Conservation (phyloP, 1,284 basidiomycete genomes). For the Pascua guehoae region DNA sequence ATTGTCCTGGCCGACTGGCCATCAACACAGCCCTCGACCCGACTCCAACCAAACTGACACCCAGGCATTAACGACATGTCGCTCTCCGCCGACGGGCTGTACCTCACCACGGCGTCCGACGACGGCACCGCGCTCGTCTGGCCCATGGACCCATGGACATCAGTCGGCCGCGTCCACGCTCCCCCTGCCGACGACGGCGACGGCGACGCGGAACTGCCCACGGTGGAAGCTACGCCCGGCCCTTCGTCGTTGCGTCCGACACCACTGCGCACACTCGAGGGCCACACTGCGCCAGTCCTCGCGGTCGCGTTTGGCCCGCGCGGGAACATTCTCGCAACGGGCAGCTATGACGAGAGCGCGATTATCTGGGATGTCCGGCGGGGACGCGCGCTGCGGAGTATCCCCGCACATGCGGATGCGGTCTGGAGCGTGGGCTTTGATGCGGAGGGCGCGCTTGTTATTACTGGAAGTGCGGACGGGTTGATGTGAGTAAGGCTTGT, state of each 20-base stretch:
- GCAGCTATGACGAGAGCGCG: conserved; percentile 91
- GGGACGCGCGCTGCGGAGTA: conserved; percentile 72
- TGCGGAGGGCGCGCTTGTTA: conserved; percentile 87
- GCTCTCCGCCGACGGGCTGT: conserved; percentile 75
- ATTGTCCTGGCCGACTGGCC: too few relatives aligned
- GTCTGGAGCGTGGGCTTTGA: conserved; percentile 92
- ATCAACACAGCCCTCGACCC: too few relatives aligned
- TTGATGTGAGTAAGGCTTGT: conserved; percentile 67
- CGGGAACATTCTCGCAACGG: conserved; percentile 83
- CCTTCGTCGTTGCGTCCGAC: background rate
- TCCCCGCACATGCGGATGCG: conserved; percentile 95
- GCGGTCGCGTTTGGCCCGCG: conserved; percentile 86
- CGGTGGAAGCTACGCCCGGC: background rate
- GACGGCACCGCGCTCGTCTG: conserved; percentile 51
- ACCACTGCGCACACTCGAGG: conserved; percentile 57
- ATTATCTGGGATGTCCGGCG: conserved; percentile 90
- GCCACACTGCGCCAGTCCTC: conserved; percentile 91
- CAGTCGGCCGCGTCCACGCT: background rate
- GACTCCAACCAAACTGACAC: background rate
- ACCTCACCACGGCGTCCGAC: conserved; percentile 83
- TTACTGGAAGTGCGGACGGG: conserved; percentile 92
- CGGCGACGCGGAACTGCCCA: background rate
- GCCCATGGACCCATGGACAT: conserved; percentile 2
- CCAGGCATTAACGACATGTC: conserved; percentile 80
- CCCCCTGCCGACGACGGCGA: background rate